Base-by-base conservation (phyloP, 2,329 filamentous ascomycete species). In the Drechmeria coniospora region DNA sequence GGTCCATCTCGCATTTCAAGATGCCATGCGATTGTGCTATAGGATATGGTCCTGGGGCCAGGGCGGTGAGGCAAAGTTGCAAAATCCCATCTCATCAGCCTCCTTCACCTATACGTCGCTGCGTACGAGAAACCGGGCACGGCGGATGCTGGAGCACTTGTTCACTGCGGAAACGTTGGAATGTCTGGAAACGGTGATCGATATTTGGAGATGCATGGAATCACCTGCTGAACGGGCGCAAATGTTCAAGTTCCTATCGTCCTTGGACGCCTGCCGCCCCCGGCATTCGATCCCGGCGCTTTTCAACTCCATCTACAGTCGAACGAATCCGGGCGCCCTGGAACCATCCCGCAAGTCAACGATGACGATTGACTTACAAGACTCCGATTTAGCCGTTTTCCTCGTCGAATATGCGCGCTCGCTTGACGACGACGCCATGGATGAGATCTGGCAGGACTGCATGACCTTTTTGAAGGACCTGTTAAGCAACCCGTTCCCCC, bases 371-470 rank as follows among this genome's bases (percentile, higher is more conserved):
- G 77, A 81, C 26, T 57, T 98, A 8, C 74, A 74, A 29, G 84
- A 94, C 43, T 69, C 72, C 1, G 86, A 94, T 43, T 61, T 98
- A 8, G 81, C 87, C 7, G 70, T 79, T 7, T 98, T 98, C 49
- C 55, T 95, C 24, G 80, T 93, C 6, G 80, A 90, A 36, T 98
- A 98, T 50, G 78, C 84, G 1, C 71, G 71, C 17, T 90, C 86
- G 1, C 63, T 95, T 9, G 90, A 98, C 45, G 90, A 98, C 43
- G 90, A 98, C 57, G 80, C 90, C 11, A 87, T 94, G 68, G 90
- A 98, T 43, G 90, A 98, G 53, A 93, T 98, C 26, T 98, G 90
- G 90, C 67, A 75, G 22, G 87, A 98, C 47, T 98, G 87, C 49
- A 83, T 86, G 43, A 71, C 78, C 0, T 98, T 98, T 50, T 53